Conservation (phyloP, 768 basidiomycete genomes). For the Strobilomyces dryophilus region DNA sequence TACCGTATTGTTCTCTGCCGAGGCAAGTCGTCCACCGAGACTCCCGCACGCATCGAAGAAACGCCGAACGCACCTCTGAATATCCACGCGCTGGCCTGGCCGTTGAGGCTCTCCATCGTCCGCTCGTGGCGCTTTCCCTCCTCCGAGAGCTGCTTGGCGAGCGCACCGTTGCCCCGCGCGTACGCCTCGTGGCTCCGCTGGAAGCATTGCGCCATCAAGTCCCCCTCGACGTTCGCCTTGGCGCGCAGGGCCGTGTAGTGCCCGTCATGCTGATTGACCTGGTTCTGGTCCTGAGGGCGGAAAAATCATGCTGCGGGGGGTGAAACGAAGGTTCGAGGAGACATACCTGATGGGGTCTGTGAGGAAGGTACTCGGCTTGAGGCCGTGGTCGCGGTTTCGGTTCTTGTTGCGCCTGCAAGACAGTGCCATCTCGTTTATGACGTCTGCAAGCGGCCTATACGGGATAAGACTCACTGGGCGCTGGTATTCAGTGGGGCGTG, state of each 20-base stretch:
- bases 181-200: constrained; percentile 77
- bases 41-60: neutral
- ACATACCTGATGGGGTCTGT: constrained; percentile 17
- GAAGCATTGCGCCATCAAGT: constrained; percentile 69
- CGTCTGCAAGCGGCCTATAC: neutral
- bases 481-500: constrained; percentile 3
- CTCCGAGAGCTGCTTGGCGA: constrained; percentile 77
- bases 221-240: constrained; percentile 74
- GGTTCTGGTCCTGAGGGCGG: constrained; percentile 46
- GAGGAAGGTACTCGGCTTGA: constrained; percentile 5
- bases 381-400: constrained; percentile 15
- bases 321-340: neutral
- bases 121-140: constrained; percentile 76
- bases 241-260: constrained; percentile 69
- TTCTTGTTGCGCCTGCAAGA: constrained; percentile 12
- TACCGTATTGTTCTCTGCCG: constrained; percentile 73
- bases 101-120: constrained; percentile 76
- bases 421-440: constrained; percentile 1
- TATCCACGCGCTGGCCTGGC: constrained; percentile 84
- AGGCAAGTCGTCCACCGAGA: too few species aligned
- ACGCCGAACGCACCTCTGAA: constrained; percentile 49
- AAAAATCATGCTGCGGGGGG: neutral
- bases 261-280: constrained; percentile 63
- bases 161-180: constrained; percentile 62
- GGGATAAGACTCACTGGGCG: constrained; percentile 15